Evolutionary conservation across 352 stramenopile genomes (phyloP), one percentile per base, ranked within the genome.

Genomic region (Phytopythium chamaehyphon): DNA sequence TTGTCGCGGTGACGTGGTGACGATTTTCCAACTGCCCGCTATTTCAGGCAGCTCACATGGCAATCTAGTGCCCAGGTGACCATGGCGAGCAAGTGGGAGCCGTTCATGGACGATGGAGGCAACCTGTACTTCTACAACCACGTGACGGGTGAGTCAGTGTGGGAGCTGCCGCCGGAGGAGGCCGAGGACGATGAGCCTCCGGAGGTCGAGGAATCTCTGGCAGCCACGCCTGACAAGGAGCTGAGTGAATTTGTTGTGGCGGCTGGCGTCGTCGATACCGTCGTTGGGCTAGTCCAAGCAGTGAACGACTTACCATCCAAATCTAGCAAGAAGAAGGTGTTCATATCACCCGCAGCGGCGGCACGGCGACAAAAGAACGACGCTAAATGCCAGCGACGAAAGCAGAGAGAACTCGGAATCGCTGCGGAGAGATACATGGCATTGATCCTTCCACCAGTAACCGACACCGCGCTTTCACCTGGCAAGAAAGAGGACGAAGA

Each of bases 51-150:
- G 5, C 9, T 33, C 28, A 33, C 28, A 10, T 33, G 28, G 28
- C 28, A 33, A 33, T 33, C n/a, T 33, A 9, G 28, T 33, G 28
- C 26, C 19, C 33, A 14, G 15, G 57, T 26, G 40, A 7, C 16
- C 11, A 16, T 18, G 44, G 49, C 38, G 11, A 6, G 21, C 16
- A 76, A 76, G 47, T 93, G 83, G 83, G 61, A 87, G 40, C 66
- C 87, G 28, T 73, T 79, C 42, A 55, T 72, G 14, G 79, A 90
- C 36, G 72, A 85, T n/a, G 50, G 72, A 54, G 78, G 76, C 31
- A 86, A 81, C 55, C 54, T 86, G 42, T 93, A 90, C 73, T 90
- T 89, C 46, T 88, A 76, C 61, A 90, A 88, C 64, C 70, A 50
- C 9, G 3, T 72, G 44, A 84, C 80, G 2, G 80, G 76, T 12